Evolutionary conservation across 2,329 filamentous ascomycete genomes (phyloP), one percentile per base, ranked within the genome.

Genomic region (Epichloe uncinata): DNA sequence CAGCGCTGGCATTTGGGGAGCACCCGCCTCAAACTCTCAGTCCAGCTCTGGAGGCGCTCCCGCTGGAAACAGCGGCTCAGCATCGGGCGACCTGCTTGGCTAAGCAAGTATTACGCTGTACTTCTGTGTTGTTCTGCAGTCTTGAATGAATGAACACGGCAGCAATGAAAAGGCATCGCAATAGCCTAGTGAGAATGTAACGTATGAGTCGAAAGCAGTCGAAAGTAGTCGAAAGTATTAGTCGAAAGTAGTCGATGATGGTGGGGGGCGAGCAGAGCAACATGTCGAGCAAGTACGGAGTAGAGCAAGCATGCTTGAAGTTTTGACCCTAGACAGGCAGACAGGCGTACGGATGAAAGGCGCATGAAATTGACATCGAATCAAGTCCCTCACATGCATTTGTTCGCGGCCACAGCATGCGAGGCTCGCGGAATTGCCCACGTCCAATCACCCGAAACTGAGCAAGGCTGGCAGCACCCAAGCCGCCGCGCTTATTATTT

Each of bases 1-100:
- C 52, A 89, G 82, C 59, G 89, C 90, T 15, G 89, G 90, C 7
- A 87, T 98, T 55, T 98, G 94, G 89, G 93, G 91, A 16, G 78
- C 86, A 0, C 75, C 84, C 15, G 73, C 81, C 45, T 53, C 71
- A 56, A 48, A 61, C 5, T 50, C 59, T n/a, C 62, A 68, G 54
- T 57, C 65, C 1, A 55, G 60, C 4, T 56, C 56, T 47, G 57
- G 57, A 45, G 53, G 59, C 52, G 56, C 55, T 38, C 52, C 62
- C 22, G 59, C 59, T 45, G 41, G 48, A 18, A 59, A 63, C 42
- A 59, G 59, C 49, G 72, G 70, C 6, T 64, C 66, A 52, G 65
- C 63, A 18, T 63, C 75, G 44, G 70, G 71, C 50, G 74, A 77
- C 60, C 59, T 77, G 52, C 69, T 77, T 40, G 73, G 73, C 30